Conservation (phyloP, 768 basidiomycete species). For the Trametes cinnabarina region DNA sequence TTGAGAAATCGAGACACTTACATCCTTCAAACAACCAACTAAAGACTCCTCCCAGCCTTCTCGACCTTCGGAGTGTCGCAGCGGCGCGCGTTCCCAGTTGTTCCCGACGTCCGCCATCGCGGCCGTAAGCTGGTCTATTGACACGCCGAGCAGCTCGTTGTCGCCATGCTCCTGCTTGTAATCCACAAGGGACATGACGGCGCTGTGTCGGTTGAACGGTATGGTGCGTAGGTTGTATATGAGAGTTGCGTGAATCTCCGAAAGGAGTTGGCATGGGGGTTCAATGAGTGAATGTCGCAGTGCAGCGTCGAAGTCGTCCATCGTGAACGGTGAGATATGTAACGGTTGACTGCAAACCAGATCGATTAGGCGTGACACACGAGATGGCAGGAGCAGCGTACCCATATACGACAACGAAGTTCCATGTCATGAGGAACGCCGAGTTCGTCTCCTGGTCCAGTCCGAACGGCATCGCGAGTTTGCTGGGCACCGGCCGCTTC, state of each 20-base stretch:
- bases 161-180: conserved; percentile 40
- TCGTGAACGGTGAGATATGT: conserved; percentile 80
- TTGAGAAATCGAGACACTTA: conserved; percentile 46
- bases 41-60: conserved; percentile 92
- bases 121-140: conserved; percentile 58
- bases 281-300: conserved; percentile 73
- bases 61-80: conserved; percentile 70
- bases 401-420: conserved; percentile 93
- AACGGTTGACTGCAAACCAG: conserved; percentile 66
- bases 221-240: conserved; percentile 89
- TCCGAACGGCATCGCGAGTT: conserved; percentile 65
- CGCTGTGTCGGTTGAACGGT: conserved; percentile 71
- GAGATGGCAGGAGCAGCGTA: conserved; percentile 37
- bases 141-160: conserved; percentile 52
- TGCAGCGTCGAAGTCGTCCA: conserved; percentile 91
- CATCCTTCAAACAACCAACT: conserved; percentile 85
- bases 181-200: conserved; percentile 62
- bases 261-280: conserved; percentile 70
- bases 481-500: conserved; percentile 64
- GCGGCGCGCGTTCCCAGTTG: conserved; percentile 79
- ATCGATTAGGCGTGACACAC: neutral
- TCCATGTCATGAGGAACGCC: conserved; percentile 88
- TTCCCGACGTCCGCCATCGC: conserved; percentile 82
- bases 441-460: conserved; percentile 68
- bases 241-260: conserved; percentile 85